Percentiles rank a stretch among this genome's conserved stretches.
Conservation (phyloP, 176 grass and related monocot species). For the Oryza brachyantha region DNA sequence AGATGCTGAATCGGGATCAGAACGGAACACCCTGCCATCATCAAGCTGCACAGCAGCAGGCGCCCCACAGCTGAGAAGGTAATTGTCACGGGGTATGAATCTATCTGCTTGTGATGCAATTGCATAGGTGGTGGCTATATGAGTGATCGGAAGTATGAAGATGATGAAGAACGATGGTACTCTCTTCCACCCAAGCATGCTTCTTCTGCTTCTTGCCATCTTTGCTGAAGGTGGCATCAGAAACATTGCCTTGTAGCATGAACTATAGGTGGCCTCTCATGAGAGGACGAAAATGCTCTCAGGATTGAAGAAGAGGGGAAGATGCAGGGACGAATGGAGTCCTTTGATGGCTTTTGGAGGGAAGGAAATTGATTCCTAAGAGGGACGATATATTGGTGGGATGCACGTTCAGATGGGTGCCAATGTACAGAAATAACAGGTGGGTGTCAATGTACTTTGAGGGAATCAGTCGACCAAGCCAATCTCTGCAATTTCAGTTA, state of each 20-base stretch:
- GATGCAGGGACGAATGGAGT: constrained; percentile 21
- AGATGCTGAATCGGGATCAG: constrained; percentile 76
- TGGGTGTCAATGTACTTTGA: constrained; percentile 12
- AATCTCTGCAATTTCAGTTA: constrained; percentile 16
- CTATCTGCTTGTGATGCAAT: constrained; percentile 36
- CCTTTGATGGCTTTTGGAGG: constrained; percentile 32
- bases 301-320: constrained; percentile 23
- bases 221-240: constrained; percentile 34
- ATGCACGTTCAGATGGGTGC: constrained; percentile 37
- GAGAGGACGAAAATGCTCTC: constrained; percentile 18
- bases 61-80: constrained; percentile 73
- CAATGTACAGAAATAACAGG: constrained; percentile 22
- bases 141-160: constrained; percentile 31
- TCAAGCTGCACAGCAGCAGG: constrained; percentile 53
- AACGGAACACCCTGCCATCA: constrained; percentile 73
- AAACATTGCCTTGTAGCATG: constrained; percentile 30
- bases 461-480: constrained; percentile 18
- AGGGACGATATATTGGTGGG: constrained; percentile 32
- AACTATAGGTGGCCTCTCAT: constrained; percentile 31
- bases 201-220: constrained; percentile 31
- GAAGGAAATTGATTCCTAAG: not conserved
- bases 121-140: constrained; percentile 25
- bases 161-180: constrained; percentile 32
- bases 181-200: constrained; percentile 26
- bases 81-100: constrained; percentile 77